Evolutionary conservation across 257 asterid genomes (phyloP), one percentile per base, ranked within the genome.

Genomic region (Schizonepeta tenuifolia): DNA sequence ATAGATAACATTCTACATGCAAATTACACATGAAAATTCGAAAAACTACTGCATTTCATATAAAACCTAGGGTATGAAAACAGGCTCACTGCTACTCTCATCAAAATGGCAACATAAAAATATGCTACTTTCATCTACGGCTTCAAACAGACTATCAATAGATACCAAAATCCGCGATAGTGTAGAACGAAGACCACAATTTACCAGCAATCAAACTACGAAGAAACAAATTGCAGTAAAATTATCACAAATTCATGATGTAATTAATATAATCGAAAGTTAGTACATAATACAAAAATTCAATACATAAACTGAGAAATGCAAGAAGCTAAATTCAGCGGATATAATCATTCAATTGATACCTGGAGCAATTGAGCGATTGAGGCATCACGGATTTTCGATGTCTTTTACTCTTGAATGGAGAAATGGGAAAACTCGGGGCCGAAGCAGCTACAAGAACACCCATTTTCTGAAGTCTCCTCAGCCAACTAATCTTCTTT

Each of bases 291-390:
- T 20, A 14, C 24, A 26, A 59, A 31, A 63, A 18, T 12, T 15
- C 20, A 15, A 47, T 33, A 31, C 47, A 17, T 67, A 33, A 63
- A 26, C 7, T 31, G 63, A 36, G 36, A 40, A 58, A 22, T 17
- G 5, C 22, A 56, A 56, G 14, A 54, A 33, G 12, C 13, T 17
- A n/a, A 22, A 47, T 56, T 12, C 13, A 24, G 11, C 46, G 17
- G 20, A 36, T 31, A 51, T 28, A 64, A 22, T 62, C 65, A 64
- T 21, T 9, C 26, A 20, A 31, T 6, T 11, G 11, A 58, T 46
- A 82, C 86, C 82, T 74, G 70, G 81, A 64, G 80, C 82, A 79
- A 33, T 70, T 21, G 24, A 79, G 78, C 24, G 41, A 53, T 50
- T 47, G 80, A 17, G 59, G 75, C 44, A 71, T n/a, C 22, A 18